Percentiles rank a stretch among this genome's conserved stretches.
phyloP scores from a whole-genome alignment of 2,329 filamentous ascomycete genomes.

The Sporothrix inflata region DNA sequence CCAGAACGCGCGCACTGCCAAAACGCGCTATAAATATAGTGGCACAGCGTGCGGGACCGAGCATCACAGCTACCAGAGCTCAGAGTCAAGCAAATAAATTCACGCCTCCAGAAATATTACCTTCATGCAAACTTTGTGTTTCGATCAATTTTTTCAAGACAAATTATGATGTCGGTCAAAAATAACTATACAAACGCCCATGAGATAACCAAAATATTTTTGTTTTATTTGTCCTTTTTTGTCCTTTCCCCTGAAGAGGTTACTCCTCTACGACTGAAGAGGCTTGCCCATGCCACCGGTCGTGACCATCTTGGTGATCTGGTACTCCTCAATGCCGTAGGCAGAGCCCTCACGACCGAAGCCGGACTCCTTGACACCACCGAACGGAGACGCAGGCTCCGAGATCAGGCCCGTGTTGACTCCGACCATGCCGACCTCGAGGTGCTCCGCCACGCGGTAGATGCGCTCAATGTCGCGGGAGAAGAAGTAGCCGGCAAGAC shows the following conservation, averaged over 20 bases:
- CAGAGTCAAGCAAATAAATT: no score
- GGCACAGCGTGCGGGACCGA: not conserved
- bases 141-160: no score
- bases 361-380: conserved; percentile 80
- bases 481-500: conserved; percentile 94
- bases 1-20: not conserved
- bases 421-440: conserved; percentile 87
- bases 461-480: conserved; percentile 64
- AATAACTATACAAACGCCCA: not conserved
- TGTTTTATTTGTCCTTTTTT: not conserved
- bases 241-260: not conserved
- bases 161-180: not conserved
- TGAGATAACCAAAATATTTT: not conserved
- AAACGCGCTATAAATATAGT: conserved; percentile 19
- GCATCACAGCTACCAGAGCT: no score
- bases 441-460: conserved; percentile 64
- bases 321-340: conserved; percentile 78
- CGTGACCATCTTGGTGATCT: conserved; percentile 70
- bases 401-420: conserved; percentile 75
- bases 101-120: no score
- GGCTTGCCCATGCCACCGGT: conserved; percentile 59
- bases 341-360: conserved; percentile 79
- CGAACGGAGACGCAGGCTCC: conserved; percentile 66
- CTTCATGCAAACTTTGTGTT: no score
- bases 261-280: conserved; percentile 45